Conservation (phyloP, 176 grass and related monocot genomes). For the Thalia dealbata region DNA sequence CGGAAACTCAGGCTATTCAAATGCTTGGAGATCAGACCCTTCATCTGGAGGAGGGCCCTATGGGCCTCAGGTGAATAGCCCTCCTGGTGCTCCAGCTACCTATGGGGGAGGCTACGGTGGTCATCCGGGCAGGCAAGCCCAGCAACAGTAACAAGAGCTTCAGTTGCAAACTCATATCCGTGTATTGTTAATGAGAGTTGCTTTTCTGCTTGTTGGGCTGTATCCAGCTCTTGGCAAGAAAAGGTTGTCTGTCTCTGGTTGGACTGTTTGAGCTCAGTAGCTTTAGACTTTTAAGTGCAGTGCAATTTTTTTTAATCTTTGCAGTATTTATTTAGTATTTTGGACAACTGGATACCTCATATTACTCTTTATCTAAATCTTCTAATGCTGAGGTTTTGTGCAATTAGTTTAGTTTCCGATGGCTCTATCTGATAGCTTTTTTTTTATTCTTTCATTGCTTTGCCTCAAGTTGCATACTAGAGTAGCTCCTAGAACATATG, state of each 20-base stretch:
- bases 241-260: constrained; percentile 14
- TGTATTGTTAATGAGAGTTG: neutral
- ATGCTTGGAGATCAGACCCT: constrained; percentile 70
- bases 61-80: constrained; percentile 58
- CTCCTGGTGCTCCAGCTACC: constrained; percentile 47
- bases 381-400: constrained; percentile 15
- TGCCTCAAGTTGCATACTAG: constrained; percentile 18
- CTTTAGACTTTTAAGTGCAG: neutral
- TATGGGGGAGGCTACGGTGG: constrained; percentile 80
- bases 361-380: constrained; percentile 7
- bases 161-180: neutral
- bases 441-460: neutral
- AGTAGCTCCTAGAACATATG: constrained; percentile 9
- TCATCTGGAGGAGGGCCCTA: constrained; percentile 59
- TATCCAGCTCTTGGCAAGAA: neutral
- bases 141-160: constrained; percentile 36
- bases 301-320: constrained; percentile 5
- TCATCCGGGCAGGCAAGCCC: constrained; percentile 66
- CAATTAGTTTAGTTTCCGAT: neutral
- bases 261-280: constrained; percentile 25
- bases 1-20: constrained; percentile 50
- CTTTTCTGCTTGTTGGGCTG: neutral
- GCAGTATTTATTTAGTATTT: constrained; percentile 14
- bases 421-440: constrained; percentile 2
- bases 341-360: constrained; percentile 6